Base-by-base conservation (phyloP, 2,329 filamentous ascomycete genomes). In the Penicillium palitans region DNA sequence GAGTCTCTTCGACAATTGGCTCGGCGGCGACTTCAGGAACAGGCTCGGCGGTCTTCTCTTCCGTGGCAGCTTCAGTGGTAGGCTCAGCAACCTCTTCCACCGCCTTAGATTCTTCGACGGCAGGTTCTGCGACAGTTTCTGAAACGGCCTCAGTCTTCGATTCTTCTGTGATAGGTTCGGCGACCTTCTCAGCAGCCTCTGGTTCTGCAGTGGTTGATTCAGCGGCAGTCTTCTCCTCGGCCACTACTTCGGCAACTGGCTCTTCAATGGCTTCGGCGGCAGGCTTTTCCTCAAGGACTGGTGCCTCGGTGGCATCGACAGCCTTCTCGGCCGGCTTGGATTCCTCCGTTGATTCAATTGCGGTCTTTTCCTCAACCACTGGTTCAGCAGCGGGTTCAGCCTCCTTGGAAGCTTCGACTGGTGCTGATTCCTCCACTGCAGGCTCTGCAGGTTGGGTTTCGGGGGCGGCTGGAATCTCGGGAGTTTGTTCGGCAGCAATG, bases 321-420 rank as follows among this genome's bases (percentile, higher is more conserved):
- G 24, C 41, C 24, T 44, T 44, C 41, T 45, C 48, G 2, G 37
- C 51, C 1, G 54, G 44, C 57, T 61, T 57, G 2, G 61, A 54
- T 42, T 62, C 63, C 46, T 66, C 59, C 17, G 52, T 49, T 15
- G 60, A 25, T n/a, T 68, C 49, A 24, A 42, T 46, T 29, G 51
- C 31, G 10, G 61, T 47, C 37, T 58, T 52, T 31, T 59, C 56
- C 4, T 61, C 31, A 17, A 53, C 33, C 8, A 56, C 52, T n/a
- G 45, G 17, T 35, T 56, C 57, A 2, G 44, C 52, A 39, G 49
- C 45, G 3, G 44, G 25, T 17, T 35, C 52, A 2, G 55, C 15
- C 21, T 55, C 55, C n/a, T 61, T 55, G 6, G 44, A 21, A 10
- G 59, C 41, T 55, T 65, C 55, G 2, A 35, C 39, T n/a, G 46